Conservation (phyloP, 768 basidiomycete genomes). For the Boletus subcaerulescens region DNA sequence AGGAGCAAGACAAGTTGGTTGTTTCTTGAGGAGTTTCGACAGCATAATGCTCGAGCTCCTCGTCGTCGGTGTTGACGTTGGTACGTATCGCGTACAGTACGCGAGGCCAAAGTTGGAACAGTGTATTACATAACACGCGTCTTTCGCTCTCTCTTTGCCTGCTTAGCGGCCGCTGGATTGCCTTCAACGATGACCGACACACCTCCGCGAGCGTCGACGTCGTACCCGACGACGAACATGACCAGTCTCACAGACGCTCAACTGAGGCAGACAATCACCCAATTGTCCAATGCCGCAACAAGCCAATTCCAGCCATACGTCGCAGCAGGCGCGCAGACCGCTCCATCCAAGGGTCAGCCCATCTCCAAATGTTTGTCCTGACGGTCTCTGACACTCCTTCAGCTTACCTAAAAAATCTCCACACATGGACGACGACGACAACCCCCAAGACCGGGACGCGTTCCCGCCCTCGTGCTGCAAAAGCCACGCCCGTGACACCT, state of each 20-base stretch:
- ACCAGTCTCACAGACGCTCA: constrained; percentile 58
- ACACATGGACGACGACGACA: constrained; percentile 55
- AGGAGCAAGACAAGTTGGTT: background rate
- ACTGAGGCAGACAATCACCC: constrained; percentile 59
- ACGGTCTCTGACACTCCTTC: constrained; percentile 13
- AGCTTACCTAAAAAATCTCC: constrained; percentile 69
- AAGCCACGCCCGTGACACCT: constrained; percentile 40
- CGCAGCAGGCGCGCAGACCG: constrained; percentile 28
- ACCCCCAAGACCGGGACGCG: constrained; percentile 41
- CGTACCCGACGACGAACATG: constrained; percentile 36
- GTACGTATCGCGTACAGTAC: background rate
- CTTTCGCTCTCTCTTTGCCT: background rate
- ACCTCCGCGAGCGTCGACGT: constrained; percentile 24
- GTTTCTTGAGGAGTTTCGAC: constrained; percentile 12
- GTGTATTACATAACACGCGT: constrained; percentile 28
- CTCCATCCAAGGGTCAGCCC: constrained; percentile 29
- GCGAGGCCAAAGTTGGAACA: background rate
- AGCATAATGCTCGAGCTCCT: constrained; percentile 16
- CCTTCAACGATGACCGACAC: constrained; percentile 27
- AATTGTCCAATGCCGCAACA: constrained; percentile 42
- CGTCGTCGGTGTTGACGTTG: background rate
- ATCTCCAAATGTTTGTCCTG: background rate
- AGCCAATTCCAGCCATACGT: constrained; percentile 36
- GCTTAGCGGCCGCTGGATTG: background rate
- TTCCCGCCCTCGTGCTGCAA: constrained; percentile 35